These are phyloP conservation scores for Candida taoyuanica DNA, from an alignment of 805 yeast genomes.

Conservation along the genomic window DNA sequence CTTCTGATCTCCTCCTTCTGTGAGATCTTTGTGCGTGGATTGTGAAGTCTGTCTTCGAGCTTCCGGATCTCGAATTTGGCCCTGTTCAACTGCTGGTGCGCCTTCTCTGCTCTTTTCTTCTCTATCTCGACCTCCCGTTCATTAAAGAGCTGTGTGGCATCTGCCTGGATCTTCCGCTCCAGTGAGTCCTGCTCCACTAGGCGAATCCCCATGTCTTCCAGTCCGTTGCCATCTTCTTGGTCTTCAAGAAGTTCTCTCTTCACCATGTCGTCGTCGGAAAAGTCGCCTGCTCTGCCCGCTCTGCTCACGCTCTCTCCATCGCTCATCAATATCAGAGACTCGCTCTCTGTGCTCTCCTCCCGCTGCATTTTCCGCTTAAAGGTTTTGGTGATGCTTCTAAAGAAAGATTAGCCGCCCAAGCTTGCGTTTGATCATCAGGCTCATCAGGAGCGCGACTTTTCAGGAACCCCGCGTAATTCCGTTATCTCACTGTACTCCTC, in stretches of 20 bases:
- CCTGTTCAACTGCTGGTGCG: conserved; percentile 44
- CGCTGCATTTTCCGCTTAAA: background rate
- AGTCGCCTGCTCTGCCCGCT: background rate
- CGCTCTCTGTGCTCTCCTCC: background rate
- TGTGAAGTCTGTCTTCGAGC: conserved; percentile 44
- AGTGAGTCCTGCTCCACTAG: conserved; percentile 75
- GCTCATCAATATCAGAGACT: background rate
- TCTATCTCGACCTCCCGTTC: conserved; percentile 70
- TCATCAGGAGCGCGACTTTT: too few relatives aligned
- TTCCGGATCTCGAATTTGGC: conserved; percentile 38
- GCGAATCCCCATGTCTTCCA: conserved; percentile 39
- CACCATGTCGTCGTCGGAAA: background rate
- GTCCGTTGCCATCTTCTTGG: conserved; percentile 1
- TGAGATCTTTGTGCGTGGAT: conserved; percentile 59
- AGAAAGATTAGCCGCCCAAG: too few relatives aligned
- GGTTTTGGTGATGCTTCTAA: too few relatives aligned
- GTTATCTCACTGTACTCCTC: too few relatives aligned
- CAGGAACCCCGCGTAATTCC: too few relatives aligned
- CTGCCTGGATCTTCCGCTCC: conserved; percentile 66
- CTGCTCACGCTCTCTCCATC: too few relatives aligned
- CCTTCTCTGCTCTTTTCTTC: conserved; percentile 65
- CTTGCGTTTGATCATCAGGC: too few relatives aligned
- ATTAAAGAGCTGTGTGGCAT: conserved; percentile 60
- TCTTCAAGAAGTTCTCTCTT: background rate
- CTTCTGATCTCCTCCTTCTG: conserved; percentile 49